Evolutionary conservation across 306 rosid genomes (phyloP), one percentile per base, ranked within the genome.

Genomic region (Medicago lupulina): DNA sequence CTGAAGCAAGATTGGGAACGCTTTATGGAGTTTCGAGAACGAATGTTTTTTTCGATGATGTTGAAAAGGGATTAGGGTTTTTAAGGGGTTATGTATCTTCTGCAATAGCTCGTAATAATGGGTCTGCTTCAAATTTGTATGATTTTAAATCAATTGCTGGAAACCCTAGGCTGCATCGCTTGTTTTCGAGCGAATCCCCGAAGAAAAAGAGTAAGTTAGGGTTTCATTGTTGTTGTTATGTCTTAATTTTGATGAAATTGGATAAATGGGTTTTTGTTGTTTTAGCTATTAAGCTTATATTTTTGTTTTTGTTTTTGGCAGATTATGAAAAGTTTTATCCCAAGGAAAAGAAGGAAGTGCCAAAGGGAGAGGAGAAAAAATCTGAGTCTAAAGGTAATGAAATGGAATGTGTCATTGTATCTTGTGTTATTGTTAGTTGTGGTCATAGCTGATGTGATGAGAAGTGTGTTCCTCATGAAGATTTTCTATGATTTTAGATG

Each of bases 281-380:
- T 47, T 51, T 51, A n/a, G 21, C 21, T 16, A 16, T 0, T 51
- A 1, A n/a, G 10, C 3, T 18, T 2, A 28, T 21, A 21, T 21
- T 21, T 21, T 55, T 5, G 72, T 72, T 69, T 51, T 70, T 18
- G 14, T 38, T 51, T 36, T 66, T 36, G 66, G 83, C 91, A 95
- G 97, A 89, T 75, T 92, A 86, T 83, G 96, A 95, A 86, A 95
- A 95, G 84, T 95, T 80, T 50, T 87, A 85, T 71, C 98, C 98
- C 11, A 92, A 95, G 83, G 92, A 82, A 49, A 92, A 95, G 92
- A 92, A 95, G 85, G 98, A 90, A 66, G 55, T 60, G 69, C 96
- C 97, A 0, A 92, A 95, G 76, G 97, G 93, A 39, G 17, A 86
- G 7, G 97, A 77, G 18, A 88, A 85, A 82, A 92, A 92, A 40